Percentiles rank a stretch among this genome's conserved stretches.
These are phyloP conservation scores for Solanum bulbocastanum DNA, from an alignment of 257 asterid species.

Conservation along the genomic window DNA sequence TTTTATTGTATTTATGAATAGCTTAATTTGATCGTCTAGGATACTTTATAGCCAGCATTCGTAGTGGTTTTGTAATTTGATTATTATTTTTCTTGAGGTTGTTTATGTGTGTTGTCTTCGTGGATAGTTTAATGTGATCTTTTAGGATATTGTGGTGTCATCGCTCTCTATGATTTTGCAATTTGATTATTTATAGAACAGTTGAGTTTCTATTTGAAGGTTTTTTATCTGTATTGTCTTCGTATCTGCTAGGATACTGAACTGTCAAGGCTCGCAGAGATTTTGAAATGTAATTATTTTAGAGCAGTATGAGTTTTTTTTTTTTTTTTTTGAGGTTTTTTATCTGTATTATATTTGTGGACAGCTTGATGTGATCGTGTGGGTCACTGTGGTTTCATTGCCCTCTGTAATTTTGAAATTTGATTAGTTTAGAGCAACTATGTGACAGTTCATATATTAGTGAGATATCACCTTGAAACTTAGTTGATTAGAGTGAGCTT, in stretches of 20 bases:
- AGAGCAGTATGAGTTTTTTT: background rate
- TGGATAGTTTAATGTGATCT: background rate
- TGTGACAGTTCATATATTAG: background rate
- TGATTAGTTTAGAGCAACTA: background rate
- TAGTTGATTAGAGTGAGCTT: background rate
- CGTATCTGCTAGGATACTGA: background rate
- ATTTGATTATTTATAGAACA: background rate
- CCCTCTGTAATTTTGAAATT: background rate
- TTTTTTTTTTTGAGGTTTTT: background rate
- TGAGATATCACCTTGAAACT: background rate
- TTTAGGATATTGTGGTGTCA: background rate
- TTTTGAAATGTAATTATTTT: background rate
- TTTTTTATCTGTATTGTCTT: background rate
- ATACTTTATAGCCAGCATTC: no score
- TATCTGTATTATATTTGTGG: background rate
- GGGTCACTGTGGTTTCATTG: no score
- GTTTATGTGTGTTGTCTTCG: background rate
- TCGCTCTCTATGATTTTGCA: background rate
- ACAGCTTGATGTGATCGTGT: background rate
- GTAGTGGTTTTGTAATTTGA: background rate
- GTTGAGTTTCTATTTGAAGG: background rate
- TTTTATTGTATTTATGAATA: no score
- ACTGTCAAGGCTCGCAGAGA: no score
- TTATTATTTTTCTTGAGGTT: background rate
- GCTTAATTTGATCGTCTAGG: background rate